Conservation (phyloP, 2,329 filamentous ascomycete species). For the Aspergillus sp. region DNA sequence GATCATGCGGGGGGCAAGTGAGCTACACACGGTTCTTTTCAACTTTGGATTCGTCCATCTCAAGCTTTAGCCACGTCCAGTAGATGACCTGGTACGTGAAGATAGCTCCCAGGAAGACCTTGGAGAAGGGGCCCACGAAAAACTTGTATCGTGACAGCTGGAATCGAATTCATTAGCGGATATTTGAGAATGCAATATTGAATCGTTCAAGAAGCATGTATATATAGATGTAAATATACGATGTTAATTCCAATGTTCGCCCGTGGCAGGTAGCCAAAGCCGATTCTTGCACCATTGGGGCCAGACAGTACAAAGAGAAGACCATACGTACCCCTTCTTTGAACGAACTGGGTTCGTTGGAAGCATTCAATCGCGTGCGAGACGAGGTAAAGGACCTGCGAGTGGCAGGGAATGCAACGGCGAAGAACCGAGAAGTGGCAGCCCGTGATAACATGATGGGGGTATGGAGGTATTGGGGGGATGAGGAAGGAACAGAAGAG, state of each 20-base stretch:
- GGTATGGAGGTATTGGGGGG: neutral
- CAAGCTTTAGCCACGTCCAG: slow-evolving; percentile 49
- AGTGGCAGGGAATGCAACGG: neutral
- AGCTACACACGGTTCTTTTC: slow-evolving; percentile 40
- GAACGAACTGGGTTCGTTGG: slow-evolving; percentile 6
- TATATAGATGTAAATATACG: too few relatives aligned
- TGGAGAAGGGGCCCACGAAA: slow-evolving; percentile 46
- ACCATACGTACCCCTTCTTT: slow-evolving; percentile 30
- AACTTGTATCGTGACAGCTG: slow-evolving; percentile 41
- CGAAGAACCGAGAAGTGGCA: neutral
- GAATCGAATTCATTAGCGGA: neutral
- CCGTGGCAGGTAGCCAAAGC: too few relatives aligned
- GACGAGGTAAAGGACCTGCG: slow-evolving; percentile 7
- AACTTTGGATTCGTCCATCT: slow-evolving; percentile 46
- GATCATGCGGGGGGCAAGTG: neutral
- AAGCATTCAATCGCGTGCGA: neutral
- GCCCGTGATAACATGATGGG: slow-evolving; percentile 1
- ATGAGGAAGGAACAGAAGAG: neutral
- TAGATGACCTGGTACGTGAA: slow-evolving; percentile 51
- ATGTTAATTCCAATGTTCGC: too few relatives aligned
- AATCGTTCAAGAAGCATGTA: too few relatives aligned
- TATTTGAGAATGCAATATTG: neutral
- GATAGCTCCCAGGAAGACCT: slow-evolving; percentile 49
- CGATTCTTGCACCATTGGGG: too few relatives aligned
- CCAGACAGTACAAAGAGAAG: neutral